Base-by-base conservation (phyloP, 768 basidiomycete genomes). In the Kwoniella shandongensis region DNA sequence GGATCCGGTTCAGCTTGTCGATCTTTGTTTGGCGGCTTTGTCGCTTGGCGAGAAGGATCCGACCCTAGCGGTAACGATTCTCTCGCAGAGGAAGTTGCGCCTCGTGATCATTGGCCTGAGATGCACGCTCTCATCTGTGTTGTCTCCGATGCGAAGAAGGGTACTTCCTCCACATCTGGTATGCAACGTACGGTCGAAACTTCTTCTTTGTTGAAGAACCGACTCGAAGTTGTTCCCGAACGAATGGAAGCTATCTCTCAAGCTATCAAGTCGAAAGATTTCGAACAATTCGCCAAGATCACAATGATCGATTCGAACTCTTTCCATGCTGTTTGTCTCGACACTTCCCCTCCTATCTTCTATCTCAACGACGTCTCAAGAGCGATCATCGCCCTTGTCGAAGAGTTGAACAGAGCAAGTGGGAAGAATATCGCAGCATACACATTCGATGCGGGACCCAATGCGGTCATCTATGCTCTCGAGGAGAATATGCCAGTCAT, bases 121-220 rank as follows among this genome's bases (percentile, higher is more conserved):
- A 86, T 99, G 73, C 89, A 94, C 77, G 96, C 96, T 26, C 85
- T 99, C 70, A 96, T 99, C 79, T 94, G 92, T 72, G 89, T 99
- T 72, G 94, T 98, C 41, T 87, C 84, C 32, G 92, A 94, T 77
- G 86, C 86, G 78, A 99, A 99, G 79, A 98, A 99, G 78, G 91
- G 90, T 60, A 97, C 93, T 2, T 87, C 87, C 27, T 91, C 88
- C 45, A 98, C 96, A 1, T 84, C 86, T 35, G 96, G 96, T 61
- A 99, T 99, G 96, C 96, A 99, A 77, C 85, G 88, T 71, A 96
- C 93, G 26, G 92, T 98, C 67, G 88, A 92, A 72, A 97, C 96
- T 0, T 92, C 89, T 0, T 49, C 84, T 0, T 83, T 98, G 47
- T 83, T 99, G 51, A 85, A 91, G 70, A 88, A 94, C 70, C 89